phyloP scores from a whole-genome alignment of 2,329 filamentous ascomycete species.

The Colletotrichum cereale region DNA sequence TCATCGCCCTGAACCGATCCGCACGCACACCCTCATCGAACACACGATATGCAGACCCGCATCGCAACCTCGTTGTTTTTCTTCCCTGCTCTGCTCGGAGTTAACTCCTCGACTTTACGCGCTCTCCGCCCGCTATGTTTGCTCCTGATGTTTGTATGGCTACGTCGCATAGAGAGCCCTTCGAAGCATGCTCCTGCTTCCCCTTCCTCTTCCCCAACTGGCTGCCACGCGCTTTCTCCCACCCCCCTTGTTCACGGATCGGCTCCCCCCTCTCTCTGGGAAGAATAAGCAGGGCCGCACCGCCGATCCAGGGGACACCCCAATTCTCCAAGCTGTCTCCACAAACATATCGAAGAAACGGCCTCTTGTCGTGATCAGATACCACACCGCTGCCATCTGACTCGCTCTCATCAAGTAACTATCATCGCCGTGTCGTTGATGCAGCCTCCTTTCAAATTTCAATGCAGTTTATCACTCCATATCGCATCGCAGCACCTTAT shows the following conservation, averaged over 20 bases:
- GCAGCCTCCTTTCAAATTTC: background rate
- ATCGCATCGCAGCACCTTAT: background rate
- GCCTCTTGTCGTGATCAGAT: background rate
- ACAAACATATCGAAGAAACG: constrained; percentile 22
- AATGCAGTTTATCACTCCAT: background rate
- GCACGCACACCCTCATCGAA: background rate
- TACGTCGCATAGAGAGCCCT: background rate
- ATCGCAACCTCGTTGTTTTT: background rate
- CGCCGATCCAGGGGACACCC: constrained; percentile 34
- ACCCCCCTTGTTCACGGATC: constrained; percentile 16
- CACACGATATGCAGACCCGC: background rate
- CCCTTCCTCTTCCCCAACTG: constrained; percentile 10
- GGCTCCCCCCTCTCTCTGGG: constrained; percentile 8
- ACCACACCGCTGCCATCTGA: background rate
- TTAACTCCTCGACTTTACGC: background rate
- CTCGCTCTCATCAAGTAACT: background rate
- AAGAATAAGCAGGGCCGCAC: constrained; percentile 31
- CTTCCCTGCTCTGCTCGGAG: background rate
- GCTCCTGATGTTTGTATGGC: background rate
- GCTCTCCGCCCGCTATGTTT: background rate
- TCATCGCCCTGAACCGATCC: background rate
- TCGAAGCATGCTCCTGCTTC: background rate
- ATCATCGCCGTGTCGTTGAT: background rate
- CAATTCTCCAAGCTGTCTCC: constrained; percentile 12
- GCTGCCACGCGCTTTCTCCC: constrained; percentile 16